Evolutionary conservation across 257 asterid genomes (phyloP).

Genomic region (Lantana camara): DNA sequence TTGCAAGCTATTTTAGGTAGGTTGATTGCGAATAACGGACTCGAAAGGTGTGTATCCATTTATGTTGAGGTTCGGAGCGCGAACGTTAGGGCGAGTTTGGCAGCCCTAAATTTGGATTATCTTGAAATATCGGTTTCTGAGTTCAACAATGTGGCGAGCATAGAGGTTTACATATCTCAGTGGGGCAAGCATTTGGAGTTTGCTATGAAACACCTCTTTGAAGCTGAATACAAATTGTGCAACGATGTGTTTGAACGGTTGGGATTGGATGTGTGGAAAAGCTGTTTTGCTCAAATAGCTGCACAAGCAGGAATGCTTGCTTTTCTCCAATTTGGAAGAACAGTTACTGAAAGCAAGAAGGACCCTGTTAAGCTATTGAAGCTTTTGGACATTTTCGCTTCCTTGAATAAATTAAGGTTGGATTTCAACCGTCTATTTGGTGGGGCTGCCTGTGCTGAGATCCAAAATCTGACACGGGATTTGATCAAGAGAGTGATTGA

Average conservation of each 20-base stretch:
- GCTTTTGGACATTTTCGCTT: slow-evolving; percentile 81
- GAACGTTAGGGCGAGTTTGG: slow-evolving; percentile 77
- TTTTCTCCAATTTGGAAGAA: slow-evolving; percentile 82
- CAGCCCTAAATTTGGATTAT: slow-evolving; percentile 85
- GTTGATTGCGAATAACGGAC: slow-evolving; percentile 56
- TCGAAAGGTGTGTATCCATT: slow-evolving; percentile 73
- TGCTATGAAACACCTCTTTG: slow-evolving; percentile 81
- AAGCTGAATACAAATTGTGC: slow-evolving; percentile 84
- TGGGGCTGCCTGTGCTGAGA: slow-evolving; percentile 81
- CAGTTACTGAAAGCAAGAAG: slow-evolving; percentile 82
- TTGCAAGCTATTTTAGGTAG: slow-evolving; percentile 83
- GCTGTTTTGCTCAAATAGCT: slow-evolving; percentile 84
- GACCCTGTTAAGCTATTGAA: slow-evolving; percentile 86
- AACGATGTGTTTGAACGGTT: slow-evolving; percentile 82
- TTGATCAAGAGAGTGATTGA: slow-evolving; percentile 76
- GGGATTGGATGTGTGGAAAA: slow-evolving; percentile 80
- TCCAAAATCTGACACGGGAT: slow-evolving; percentile 82
- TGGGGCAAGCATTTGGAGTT: slow-evolving; percentile 96
- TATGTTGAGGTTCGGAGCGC: slow-evolving; percentile 82
- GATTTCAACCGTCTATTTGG: slow-evolving; percentile 93
- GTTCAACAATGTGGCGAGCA: slow-evolving; percentile 72
- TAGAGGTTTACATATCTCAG: slow-evolving; percentile 65
- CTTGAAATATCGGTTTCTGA: slow-evolving; percentile 85
- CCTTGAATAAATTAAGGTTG: slow-evolving; percentile 75
- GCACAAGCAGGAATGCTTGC: slow-evolving; percentile 82